Evolutionary conservation across 2,329 filamentous ascomycete genomes (phyloP), one percentile per base, ranked within the genome.

Genomic region (Aschersonia sp.): DNA sequence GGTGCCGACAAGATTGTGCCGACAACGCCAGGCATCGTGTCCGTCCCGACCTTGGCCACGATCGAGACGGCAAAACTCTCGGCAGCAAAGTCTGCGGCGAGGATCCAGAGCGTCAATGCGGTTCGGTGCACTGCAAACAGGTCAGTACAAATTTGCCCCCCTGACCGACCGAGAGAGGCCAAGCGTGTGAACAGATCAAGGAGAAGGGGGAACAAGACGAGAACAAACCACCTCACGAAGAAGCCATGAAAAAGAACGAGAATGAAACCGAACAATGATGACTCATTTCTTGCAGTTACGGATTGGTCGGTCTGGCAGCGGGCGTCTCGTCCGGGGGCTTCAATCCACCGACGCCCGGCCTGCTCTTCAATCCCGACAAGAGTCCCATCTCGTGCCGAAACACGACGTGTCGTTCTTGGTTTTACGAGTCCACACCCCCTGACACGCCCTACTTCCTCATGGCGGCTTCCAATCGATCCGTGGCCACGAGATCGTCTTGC

Each of bases 41-140:
- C 61, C 0, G 55, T 70, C 4, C 56, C 69, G 1, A 57, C 66
- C 46, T 55, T 73, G 58, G 56, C 55, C 5, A 56, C 49, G 38
- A 61, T 66, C 49, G 61, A 61, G 51, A 63, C 58, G 40, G 55
- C 45, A 31, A 62, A 54, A 10, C 45, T 65, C 12, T 52, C 53
- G 4, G 51, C 53, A 7, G 52, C 40, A 5, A 44, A 42, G 10
- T 5, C 48, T 4, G 42, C 31, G 12, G 45, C 47, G 9, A n/a
- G 31, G 28, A 47, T 45, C 5, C 55, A 56, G 28, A 50, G 53
- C 2, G 47, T 51, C 10, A 58, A 52, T n/a, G 65, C 66, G 30
- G 57, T 68, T 29, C 58, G 67, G 45, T 71, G 67, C 44, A 67
- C 64, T 1, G 69, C 70, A 9, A 69, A 71, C 38, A 64, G 60